A percentile compares a stretch with the other conserved stretches of the same genome.
phyloP scores from a whole-genome alignment of 2,329 filamentous ascomycete species.

The Aspergillus brasiliensis region DNA sequence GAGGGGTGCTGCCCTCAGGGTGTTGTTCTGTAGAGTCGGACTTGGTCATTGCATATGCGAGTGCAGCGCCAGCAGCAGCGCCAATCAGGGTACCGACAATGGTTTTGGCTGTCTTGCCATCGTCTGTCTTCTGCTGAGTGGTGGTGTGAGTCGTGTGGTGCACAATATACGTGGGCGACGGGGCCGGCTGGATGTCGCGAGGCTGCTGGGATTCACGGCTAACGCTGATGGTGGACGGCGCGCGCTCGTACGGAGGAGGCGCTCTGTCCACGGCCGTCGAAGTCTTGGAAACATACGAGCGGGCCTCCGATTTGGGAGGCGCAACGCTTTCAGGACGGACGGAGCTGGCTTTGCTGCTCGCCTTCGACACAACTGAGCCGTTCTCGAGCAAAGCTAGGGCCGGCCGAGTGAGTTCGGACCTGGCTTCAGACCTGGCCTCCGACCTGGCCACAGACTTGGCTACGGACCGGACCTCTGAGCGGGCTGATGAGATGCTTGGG shows the following conservation, averaged over 20 bases:
- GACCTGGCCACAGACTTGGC: conserved; percentile 26
- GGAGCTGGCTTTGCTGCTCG: conserved; percentile 29
- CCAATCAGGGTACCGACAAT: conserved; percentile 77
- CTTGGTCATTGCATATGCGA: conserved; percentile 73
- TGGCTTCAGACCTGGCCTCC: conserved; percentile 28
- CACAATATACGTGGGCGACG: conserved; percentile 28
- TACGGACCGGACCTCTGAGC: conserved; percentile 23
- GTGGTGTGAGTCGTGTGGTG: conserved; percentile 27
- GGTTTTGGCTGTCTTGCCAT: conserved; percentile 57
- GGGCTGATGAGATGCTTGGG: conserved; percentile 29
- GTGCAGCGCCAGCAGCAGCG: conserved; percentile 73
- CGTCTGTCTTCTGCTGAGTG: conserved; percentile 36
- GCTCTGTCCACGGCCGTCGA: conserved; percentile 26
- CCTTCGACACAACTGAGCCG: conserved; percentile 42
- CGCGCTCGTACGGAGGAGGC: conserved; percentile 17
- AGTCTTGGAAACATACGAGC: conserved; percentile 32
- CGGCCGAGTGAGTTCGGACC: conserved; percentile 32
- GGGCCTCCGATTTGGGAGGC: conserved; percentile 31
- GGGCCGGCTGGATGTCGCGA: conserved; percentile 23
- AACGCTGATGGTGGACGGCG: conserved; percentile 17
- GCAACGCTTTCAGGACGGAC: conserved; percentile 35
- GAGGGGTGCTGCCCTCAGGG: conserved; percentile 23
- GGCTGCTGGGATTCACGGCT: conserved; percentile 25
- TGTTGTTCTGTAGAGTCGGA: conserved; percentile 48
- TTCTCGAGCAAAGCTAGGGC: conserved; percentile 41